Conservation (phyloP, 768 basidiomycete genomes). For the Rubroboletus satanas region DNA sequence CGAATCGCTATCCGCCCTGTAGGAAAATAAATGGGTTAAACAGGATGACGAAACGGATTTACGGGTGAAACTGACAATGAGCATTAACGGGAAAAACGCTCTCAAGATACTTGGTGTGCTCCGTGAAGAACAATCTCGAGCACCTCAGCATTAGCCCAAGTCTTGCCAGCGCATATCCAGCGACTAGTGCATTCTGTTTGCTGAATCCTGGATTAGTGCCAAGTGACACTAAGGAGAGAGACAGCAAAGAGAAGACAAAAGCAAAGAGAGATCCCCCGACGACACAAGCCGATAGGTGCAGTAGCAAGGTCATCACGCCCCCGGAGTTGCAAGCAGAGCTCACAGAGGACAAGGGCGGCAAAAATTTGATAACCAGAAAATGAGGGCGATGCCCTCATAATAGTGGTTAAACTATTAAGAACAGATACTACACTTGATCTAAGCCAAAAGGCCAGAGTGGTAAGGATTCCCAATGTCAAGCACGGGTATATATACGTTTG, state of each 20-base stretch:
- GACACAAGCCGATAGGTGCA: conserved; percentile 48
- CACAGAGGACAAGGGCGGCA: conserved; percentile 23
- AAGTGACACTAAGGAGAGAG: neutral
- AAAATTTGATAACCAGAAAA: conserved; percentile 51
- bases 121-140: no score
- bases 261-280: conserved; percentile 47
- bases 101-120: no score
- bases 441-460: conserved; percentile 57
- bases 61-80: no score
- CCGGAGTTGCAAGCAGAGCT: conserved; percentile 42
- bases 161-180: no score
- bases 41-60: no score
- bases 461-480: conserved; percentile 11
- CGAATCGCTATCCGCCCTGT: no score
- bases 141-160: no score
- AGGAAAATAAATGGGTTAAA: no score
- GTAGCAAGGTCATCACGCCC: conserved; percentile 37
- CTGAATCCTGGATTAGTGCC: neutral
- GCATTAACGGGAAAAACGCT: no score
- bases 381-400: conserved; percentile 52
- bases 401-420: conserved; percentile 61
- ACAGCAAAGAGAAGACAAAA: conserved; percentile 14
- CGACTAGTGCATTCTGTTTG: conserved; percentile 5
- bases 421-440: conserved; percentile 79
- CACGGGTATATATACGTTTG: conserved; percentile 1